Evolutionary conservation across 225 moss, liverwort and hornwort species (phyloP).

Genomic region (Bryum argenteum): DNA sequence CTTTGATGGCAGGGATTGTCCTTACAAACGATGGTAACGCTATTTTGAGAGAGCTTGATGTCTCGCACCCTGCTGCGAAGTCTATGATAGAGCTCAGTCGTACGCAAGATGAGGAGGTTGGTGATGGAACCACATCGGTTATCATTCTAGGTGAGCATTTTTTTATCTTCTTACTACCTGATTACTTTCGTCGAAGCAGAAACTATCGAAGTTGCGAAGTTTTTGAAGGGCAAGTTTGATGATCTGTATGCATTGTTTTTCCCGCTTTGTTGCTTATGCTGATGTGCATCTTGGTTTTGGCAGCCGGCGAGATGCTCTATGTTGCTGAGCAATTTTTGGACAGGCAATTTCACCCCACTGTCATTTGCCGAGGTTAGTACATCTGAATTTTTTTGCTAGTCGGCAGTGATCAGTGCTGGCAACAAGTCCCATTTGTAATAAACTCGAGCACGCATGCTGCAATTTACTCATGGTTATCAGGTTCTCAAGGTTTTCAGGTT

Average conservation of each 20-base stretch:
- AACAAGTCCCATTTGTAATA: not conserved
- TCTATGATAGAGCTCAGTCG: slow-evolving; percentile 97
- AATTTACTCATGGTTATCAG: not conserved
- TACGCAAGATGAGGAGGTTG: slow-evolving; percentile 97
- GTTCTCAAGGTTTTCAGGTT: not conserved
- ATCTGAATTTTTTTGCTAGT: not conserved
- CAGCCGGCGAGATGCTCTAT: slow-evolving; percentile 90
- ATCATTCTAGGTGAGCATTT: slow-evolving; percentile 64
- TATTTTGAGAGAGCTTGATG: slow-evolving; percentile 87
- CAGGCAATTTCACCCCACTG: slow-evolving; percentile 84
- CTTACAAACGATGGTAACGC: slow-evolving; percentile 92
- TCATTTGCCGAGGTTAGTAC: slow-evolving; percentile 71
- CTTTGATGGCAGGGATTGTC: slow-evolving; percentile 62
- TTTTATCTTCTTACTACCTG: not conserved
- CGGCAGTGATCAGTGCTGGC: not conserved
- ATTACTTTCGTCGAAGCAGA: not conserved
- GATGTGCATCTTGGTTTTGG: slow-evolving; percentile 27
- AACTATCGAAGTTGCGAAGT: not conserved
- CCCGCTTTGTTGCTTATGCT: slow-evolving; percentile 15
- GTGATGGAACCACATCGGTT: slow-evolving; percentile 94
- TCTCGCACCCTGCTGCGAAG: slow-evolving; percentile 90
- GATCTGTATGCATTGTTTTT: not conserved
- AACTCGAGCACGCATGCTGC: not conserved
- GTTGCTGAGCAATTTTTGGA: slow-evolving; percentile 89
- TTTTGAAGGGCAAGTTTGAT: not conserved